Percentiles rank a stretch among this genome's conserved stretches.
Conservation (phyloP, 805 yeast species). For the Metschnikowia continentalis region DNA sequence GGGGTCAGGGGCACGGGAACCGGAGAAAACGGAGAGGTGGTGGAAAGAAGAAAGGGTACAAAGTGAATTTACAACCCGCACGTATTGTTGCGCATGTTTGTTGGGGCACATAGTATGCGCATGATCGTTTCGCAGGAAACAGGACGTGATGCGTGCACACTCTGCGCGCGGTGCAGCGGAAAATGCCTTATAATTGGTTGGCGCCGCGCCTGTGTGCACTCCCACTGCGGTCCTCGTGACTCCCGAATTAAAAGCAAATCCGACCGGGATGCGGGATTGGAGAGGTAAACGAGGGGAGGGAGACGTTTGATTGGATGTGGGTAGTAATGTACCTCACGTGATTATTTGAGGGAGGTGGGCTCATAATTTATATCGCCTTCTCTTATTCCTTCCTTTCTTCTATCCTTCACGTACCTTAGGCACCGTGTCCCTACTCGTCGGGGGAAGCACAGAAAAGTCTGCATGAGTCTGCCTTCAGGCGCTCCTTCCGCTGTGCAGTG, state of each 20-base stretch:
- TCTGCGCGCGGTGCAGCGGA: slow-evolving; percentile 1
- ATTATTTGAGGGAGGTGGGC: no score
- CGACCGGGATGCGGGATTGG: no score
- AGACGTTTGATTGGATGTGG: no score
- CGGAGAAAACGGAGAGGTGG: background rate
- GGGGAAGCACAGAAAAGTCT: background rate
- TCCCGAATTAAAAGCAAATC: background rate
- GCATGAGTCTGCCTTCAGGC: slow-evolving; percentile 2
- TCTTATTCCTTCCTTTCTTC: background rate
- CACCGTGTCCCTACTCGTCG: no score
- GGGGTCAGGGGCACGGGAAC: slow-evolving; percentile 1
- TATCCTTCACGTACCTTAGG: background rate
- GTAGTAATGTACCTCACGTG: no score
- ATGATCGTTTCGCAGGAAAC: slow-evolving; percentile 12
- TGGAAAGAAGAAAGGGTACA: slow-evolving; percentile 6
- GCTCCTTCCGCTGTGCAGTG: slow-evolving; percentile 6
- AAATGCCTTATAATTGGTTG: slow-evolving; percentile 1
- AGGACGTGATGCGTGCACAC: slow-evolving; percentile 7
- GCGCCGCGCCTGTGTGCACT: background rate
- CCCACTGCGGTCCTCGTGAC: slow-evolving; percentile 1
- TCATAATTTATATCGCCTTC: no score
- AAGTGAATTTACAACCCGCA: slow-evolving; percentile 9
- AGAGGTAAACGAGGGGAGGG: background rate
- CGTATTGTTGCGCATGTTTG: slow-evolving; percentile 13
- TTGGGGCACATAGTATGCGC: slow-evolving; percentile 16